Conservation (phyloP, 2,329 filamentous ascomycete species). For the Bipolaris victoriae region DNA sequence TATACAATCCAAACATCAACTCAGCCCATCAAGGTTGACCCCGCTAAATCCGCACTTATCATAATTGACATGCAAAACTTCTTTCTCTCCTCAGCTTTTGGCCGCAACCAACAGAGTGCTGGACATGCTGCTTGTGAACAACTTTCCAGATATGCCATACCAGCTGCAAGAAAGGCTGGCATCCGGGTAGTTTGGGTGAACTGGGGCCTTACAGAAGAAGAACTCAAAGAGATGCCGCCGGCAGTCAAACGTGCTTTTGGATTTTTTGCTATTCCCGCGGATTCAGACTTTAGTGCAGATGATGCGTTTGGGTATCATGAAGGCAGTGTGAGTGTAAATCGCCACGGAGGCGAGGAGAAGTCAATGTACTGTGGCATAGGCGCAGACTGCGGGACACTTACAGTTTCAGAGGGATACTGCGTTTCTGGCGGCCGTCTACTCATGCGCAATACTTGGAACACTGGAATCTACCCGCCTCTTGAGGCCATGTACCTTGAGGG, state of each 20-base stretch:
- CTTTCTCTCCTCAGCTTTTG: slow-evolving; percentile 45
- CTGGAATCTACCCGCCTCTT: slow-evolving; percentile 49
- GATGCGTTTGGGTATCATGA: slow-evolving; percentile 15
- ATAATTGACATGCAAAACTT: slow-evolving; percentile 56
- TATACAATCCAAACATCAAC: slow-evolving; percentile 35
- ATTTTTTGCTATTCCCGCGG: slow-evolving; percentile 31
- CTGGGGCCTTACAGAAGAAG: slow-evolving; percentile 50
- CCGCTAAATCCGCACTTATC: slow-evolving; percentile 47
- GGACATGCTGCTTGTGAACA: slow-evolving; percentile 39
- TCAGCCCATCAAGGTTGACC: slow-evolving; percentile 42
- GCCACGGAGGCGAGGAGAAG: slow-evolving; percentile 31
- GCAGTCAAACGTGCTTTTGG: slow-evolving; percentile 50
- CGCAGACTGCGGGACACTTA: slow-evolving; percentile 29
- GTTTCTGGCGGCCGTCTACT: slow-evolving; percentile 46
- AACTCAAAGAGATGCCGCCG: slow-evolving; percentile 47
- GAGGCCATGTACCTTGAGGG: slow-evolving; percentile 40
- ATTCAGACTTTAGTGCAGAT: slow-evolving; percentile 10
- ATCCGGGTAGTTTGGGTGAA: slow-evolving; percentile 52
- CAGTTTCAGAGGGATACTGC: slow-evolving; percentile 27
- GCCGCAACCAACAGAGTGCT: slow-evolving; percentile 20
- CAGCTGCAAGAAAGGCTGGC: slow-evolving; percentile 48
- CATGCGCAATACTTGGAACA: slow-evolving; percentile 52
- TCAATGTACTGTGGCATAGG: slow-evolving; percentile 44
- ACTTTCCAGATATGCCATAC: slow-evolving; percentile 45
- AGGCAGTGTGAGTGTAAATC: slow-evolving; percentile 38